Percentiles rank a stretch among this genome's conserved stretches.
These are phyloP conservation scores for Nitzschia sp. DNA, from an alignment of 108 stramenopile species.

Conservation along the genomic window DNA sequence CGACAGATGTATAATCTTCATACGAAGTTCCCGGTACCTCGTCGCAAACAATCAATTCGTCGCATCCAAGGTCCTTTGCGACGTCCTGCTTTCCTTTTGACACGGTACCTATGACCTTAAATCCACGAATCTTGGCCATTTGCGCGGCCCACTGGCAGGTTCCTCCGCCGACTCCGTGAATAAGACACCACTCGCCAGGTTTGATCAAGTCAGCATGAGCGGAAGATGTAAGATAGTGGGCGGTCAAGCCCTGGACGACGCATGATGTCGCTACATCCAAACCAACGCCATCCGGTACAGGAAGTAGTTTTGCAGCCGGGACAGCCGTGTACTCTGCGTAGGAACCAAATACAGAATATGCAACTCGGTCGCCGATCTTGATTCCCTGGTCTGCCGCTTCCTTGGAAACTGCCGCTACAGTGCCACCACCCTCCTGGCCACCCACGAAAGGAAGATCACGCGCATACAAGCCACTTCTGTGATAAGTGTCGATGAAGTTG, in stretches of 20 bases:
- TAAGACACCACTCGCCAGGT: constrained; percentile 72
- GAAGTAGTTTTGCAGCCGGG: constrained; percentile 50
- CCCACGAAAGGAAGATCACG: constrained; percentile 60
- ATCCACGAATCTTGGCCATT: constrained; percentile 81
- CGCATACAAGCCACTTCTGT: constrained; percentile 72
- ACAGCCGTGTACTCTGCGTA: constrained; percentile 81
- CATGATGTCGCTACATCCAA: constrained; percentile 61
- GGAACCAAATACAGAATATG: constrained; percentile 55
- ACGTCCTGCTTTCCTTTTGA: constrained; percentile 58
- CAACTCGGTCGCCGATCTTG: constrained; percentile 72
- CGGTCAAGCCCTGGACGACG: constrained; percentile 83
- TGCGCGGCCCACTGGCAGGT: constrained; percentile 88
- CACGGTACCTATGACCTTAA: constrained; percentile 79
- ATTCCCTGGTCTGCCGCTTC: constrained; percentile 50
- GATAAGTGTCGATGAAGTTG: constrained; percentile 85
- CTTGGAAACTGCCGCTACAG: constrained; percentile 31
- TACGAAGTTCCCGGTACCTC: constrained; percentile 61
- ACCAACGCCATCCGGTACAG: constrained; percentile 48
- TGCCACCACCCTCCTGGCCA: constrained; percentile 80
- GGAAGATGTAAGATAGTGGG: constrained; percentile 72
- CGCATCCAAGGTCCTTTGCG: constrained; percentile 48
- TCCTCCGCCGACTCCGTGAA: constrained; percentile 79
- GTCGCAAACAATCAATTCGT: constrained; percentile 78
- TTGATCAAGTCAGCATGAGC: constrained; percentile 64
- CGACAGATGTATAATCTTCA: constrained; percentile 75